Evolutionary conservation across 1,284 basidiomycete species (phyloP).

Genomic region (Malassezia brasiliensis): DNA sequence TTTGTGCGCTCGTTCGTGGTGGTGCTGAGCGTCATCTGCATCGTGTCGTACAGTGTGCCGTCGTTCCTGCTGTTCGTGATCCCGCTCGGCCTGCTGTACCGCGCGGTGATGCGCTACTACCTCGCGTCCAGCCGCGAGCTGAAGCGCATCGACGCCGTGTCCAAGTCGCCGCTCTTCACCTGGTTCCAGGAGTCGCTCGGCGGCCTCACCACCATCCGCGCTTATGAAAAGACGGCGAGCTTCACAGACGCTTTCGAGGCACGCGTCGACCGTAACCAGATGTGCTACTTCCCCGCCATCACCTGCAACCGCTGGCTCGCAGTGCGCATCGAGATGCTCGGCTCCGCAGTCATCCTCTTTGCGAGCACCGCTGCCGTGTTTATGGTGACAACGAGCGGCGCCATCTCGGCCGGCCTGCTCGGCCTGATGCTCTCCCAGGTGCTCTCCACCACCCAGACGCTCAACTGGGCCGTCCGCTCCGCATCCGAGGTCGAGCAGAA

Average conservation of each 20-base stretch:
- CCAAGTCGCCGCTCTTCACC: slow-evolving; percentile 77
- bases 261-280: slow-evolving; percentile 72
- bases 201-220: slow-evolving; percentile 76
- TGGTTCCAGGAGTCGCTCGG: slow-evolving; percentile 67
- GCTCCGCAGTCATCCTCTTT: slow-evolving; percentile 67
- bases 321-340: slow-evolving; percentile 59
- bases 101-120: slow-evolving; percentile 57
- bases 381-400: slow-evolving; percentile 52
- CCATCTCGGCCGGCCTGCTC: slow-evolving; percentile 73
- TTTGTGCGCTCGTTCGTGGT: slow-evolving; percentile 35
- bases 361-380: slow-evolving; percentile 63
- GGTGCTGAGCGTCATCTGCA: slow-evolving; percentile 61
- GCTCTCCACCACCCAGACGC: slow-evolving; percentile 55
- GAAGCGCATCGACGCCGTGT: slow-evolving; percentile 80
- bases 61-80: slow-evolving; percentile 59
- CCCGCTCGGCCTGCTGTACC: slow-evolving; percentile 39
- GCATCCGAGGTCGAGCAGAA: slow-evolving; percentile 89
- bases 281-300: slow-evolving; percentile 60
- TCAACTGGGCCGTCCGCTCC: slow-evolving; percentile 71
- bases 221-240: slow-evolving; percentile 50
- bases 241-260: slow-evolving; percentile 71
- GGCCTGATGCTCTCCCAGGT: slow-evolving; percentile 71
- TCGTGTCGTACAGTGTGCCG: slow-evolving; percentile 61
- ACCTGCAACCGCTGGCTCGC: slow-evolving; percentile 71
- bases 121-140: slow-evolving; percentile 80